Evolutionary conservation across 768 basidiomycete species (phyloP).

Genomic region (Leccinum disarticulatum): DNA sequence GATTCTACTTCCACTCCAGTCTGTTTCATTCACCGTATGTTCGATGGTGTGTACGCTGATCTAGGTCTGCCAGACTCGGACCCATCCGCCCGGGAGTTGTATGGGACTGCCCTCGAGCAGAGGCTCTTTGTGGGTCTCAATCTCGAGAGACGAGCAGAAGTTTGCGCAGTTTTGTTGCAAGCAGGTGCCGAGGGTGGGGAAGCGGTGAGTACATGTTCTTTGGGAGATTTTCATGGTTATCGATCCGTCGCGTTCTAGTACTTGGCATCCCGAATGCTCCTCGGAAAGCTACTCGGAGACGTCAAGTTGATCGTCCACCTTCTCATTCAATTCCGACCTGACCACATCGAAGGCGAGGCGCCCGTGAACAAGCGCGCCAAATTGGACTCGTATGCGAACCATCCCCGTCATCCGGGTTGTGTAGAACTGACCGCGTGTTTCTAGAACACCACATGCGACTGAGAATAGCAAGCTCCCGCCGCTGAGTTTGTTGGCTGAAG

Average conservation of each 20-base stretch:
- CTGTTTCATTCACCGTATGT: constrained; percentile 15
- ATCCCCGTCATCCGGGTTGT: neutral
- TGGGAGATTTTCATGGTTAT: neutral
- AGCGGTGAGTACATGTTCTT: constrained; percentile 38
- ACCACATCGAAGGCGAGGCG: constrained; percentile 37
- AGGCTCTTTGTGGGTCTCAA: constrained; percentile 57
- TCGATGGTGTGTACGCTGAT: neutral
- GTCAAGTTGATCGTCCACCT: constrained; percentile 53
- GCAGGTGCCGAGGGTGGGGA: constrained; percentile 48
- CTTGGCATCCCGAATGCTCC: constrained; percentile 46
- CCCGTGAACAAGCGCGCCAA: constrained; percentile 68
- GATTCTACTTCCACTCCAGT: constrained; percentile 49
- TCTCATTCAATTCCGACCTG: constrained; percentile 49
- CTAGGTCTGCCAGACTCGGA: constrained; percentile 37
- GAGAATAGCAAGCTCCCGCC: constrained; percentile 44
- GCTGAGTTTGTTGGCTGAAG: constrained; percentile 65
- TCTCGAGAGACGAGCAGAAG: constrained; percentile 50
- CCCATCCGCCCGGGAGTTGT: constrained; percentile 37
- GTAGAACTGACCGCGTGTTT: neutral
- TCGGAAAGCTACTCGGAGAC: constrained; percentile 51
- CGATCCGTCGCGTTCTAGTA: constrained; percentile 34
- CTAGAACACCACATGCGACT: constrained; percentile 22
- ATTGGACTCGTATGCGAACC: constrained; percentile 54
- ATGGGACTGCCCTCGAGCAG: constrained; percentile 47
- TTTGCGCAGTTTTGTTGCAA: constrained; percentile 58